phyloP scores from a whole-genome alignment of 345 rosid genomes.

The Citrus sp. region DNA sequence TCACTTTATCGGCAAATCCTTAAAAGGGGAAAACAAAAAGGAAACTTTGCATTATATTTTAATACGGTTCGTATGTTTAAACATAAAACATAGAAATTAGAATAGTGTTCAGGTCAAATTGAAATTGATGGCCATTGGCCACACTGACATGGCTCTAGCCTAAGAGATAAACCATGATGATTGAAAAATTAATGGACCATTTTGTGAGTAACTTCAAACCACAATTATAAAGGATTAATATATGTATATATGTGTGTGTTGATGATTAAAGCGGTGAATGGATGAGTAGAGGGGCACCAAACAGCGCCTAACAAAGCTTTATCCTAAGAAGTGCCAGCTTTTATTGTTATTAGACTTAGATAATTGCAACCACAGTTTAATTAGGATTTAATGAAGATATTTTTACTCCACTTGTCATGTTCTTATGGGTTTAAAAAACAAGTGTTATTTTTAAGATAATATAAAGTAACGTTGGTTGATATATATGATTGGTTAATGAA shows the following conservation, averaged over 20 bases:
- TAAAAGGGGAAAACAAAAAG: no score
- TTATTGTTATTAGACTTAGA: not conserved
- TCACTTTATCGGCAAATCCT: not conserved
- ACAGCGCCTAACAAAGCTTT: not conserved
- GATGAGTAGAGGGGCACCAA: not conserved
- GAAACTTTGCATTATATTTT: no score
- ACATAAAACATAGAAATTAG: no score
- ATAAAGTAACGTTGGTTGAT: no score
- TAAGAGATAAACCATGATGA: not conserved
- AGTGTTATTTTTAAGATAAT: not conserved
- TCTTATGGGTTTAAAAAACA: constrained; percentile 8
- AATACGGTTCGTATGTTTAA: not conserved
- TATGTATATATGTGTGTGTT: not conserved
- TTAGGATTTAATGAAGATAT: not conserved
- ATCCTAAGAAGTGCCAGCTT: not conserved
- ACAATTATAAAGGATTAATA: no score
- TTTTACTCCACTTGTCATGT: not conserved
- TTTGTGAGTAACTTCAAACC: no score
- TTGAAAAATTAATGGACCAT: not conserved
- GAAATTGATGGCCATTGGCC: not conserved
- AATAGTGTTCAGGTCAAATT: not conserved
- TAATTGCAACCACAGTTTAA: not conserved
- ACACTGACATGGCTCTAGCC: not conserved
- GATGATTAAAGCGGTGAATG: not conserved
- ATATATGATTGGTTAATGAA: no score